Evolutionary conservation across 257 asterid species (phyloP), one percentile per base, ranked within the genome.

Genomic region (Catharanthus roseus): DNA sequence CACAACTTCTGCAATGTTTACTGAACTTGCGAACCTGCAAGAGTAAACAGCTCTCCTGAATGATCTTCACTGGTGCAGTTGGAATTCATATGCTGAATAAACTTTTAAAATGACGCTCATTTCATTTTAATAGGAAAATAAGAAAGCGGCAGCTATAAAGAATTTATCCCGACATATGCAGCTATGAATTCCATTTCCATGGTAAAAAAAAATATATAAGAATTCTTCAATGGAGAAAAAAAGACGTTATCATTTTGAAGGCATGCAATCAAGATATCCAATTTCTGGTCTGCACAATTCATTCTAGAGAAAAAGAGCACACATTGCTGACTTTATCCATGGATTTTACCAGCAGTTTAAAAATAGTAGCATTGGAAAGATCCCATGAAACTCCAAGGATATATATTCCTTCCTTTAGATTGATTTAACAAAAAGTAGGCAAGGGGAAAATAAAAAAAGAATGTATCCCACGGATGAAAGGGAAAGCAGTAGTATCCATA

Each of bases 1-100:
- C 96, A 80, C 98, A 93, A 82, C 98, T 93, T 82, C 97, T 81
- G 89, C 98, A 93, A 47, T 93, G 98, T 80, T 93, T 93, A 80
- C 98, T 93, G 82, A 86, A 86, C 81, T 89, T 91, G 38, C 86
- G 88, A 79, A 93, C 98, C 98, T 93, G 64, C 70, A 77, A 72
- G 80, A 70, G 71, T 67, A 70, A 74, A 72, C 44, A 55, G 13
- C 44, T 47, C 19, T 29, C 62, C 13, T 67, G 56, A 65, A 75
- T 62, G n/a, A 62, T 70, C 54, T 10, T 21, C 54, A 2, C 0
- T 26, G 2, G 16, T 69, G 44, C 26, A 19, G 60, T 45, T 49
- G 60, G 45, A 70, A 69, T 72, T 67, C 69, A 57, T 28, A 61
- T 24, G 42, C n/a, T 34, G 58, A 21, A 18, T 19, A 50, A 53